Evolutionary conservation across 1,284 basidiomycete species (phyloP).

Genomic region (Moniliella sp.): DNA sequence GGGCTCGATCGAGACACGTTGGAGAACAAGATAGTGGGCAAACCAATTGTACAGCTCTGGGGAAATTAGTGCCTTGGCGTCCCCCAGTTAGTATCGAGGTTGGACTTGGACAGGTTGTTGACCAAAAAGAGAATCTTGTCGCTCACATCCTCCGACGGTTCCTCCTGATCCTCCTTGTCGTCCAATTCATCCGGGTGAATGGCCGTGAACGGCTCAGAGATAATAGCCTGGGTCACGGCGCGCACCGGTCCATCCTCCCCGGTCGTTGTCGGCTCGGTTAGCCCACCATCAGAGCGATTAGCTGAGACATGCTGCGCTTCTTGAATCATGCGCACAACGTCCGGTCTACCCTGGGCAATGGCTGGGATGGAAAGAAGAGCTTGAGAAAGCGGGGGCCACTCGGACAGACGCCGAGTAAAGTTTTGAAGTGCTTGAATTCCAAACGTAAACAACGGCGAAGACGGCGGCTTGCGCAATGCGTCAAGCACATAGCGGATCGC

Average conservation of each 20-base stretch:
- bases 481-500: conserved; percentile 92
- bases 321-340: conserved; percentile 40
- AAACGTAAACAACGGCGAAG: conserved; percentile 84
- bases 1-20: conserved; percentile 81
- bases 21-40: conserved; percentile 84
- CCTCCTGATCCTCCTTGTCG: conserved; percentile 23
- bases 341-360: conserved; percentile 67
- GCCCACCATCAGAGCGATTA: conserved; percentile 2
- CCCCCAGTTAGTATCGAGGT: conserved; percentile 51
- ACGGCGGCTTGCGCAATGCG: conserved; percentile 52
- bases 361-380: conserved; percentile 69
- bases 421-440: conserved; percentile 71
- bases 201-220: conserved; percentile 36
- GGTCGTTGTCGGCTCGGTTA: conserved; percentile 1
- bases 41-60: conserved; percentile 50
- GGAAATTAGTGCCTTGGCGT: conserved; percentile 15
- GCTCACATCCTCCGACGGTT: conserved; percentile 64
- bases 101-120: conserved; percentile 85
- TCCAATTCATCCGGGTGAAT: conserved; percentile 34
- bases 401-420: conserved; percentile 72
- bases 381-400: conserved; percentile 83
- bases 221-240: neutral
- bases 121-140: conserved; percentile 93
- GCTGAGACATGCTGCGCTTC: conserved; percentile 8
- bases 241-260: neutral